These are phyloP conservation scores for Sarocladiaceae sp. DNA, from an alignment of 2,329 filamentous ascomycete species.

Conservation along the genomic window DNA sequence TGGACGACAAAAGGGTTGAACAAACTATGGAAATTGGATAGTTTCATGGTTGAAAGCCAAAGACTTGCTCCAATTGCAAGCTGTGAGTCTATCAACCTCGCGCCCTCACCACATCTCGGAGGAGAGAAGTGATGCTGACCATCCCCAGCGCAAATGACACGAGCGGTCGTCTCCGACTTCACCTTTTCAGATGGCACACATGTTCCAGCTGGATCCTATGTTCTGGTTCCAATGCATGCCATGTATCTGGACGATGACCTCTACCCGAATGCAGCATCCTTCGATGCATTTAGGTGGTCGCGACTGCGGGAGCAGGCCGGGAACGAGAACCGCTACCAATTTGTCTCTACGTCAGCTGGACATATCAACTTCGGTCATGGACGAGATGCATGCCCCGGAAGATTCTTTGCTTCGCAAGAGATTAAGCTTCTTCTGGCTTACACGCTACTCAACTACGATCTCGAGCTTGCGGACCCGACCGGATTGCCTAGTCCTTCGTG, in stretches of 20 bases:
- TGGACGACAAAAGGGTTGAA: neutral
- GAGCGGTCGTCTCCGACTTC: neutral
- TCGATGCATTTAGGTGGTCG: neutral
- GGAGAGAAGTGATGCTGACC: too few species aligned
- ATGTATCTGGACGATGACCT: neutral
- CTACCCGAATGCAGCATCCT: neutral
- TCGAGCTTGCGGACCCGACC: neutral
- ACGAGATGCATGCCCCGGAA: neutral
- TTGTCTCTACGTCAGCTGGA: neutral
- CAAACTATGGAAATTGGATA: neutral
- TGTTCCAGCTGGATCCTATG: neutral
- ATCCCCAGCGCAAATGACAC: too few species aligned
- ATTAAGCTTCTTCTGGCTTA: slow-evolving; percentile 40
- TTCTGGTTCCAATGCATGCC: neutral
- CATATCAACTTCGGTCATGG: neutral
- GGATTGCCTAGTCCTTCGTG: neutral
- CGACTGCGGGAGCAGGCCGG: neutral
- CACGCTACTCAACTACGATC: slow-evolving; percentile 24
- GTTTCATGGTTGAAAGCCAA: neutral
- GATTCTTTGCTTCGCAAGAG: slow-evolving; percentile 41
- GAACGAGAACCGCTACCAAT: neutral
- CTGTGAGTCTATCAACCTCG: too few species aligned
- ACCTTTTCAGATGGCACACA: neutral
- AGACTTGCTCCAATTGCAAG: neutral
- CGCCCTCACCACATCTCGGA: too few species aligned